A percentile compares a stretch with the other conserved stretches of the same genome.
Conservation (phyloP, 805 yeast genomes). For the Metschnikowia bowlesiae region DNA sequence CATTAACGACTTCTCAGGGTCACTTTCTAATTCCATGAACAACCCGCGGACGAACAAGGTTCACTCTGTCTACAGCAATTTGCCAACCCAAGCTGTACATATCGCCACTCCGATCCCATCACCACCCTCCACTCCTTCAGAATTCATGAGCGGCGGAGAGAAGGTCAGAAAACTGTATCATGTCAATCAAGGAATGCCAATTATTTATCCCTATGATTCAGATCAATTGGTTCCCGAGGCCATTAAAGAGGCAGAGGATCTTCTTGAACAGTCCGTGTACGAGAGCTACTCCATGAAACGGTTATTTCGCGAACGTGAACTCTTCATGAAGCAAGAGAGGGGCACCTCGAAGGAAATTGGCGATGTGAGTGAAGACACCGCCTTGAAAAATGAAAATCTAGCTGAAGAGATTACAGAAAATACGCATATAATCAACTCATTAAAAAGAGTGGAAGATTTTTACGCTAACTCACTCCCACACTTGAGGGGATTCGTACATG, state of each 20-base stretch:
- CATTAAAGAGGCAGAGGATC: slow-evolving; percentile 70
- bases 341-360: slow-evolving; percentile 35
- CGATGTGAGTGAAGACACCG: slow-evolving; percentile 23
- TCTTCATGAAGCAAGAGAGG: slow-evolving; percentile 69
- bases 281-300: slow-evolving; percentile 68
- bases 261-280: slow-evolving; percentile 57
- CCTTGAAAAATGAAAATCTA: slow-evolving; percentile 16
- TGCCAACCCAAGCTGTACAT: slow-evolving; percentile 56
- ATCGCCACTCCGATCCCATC: slow-evolving; percentile 89
- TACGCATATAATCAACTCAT: slow-evolving; percentile 33
- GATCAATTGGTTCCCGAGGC: slow-evolving; percentile 55
- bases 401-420: slow-evolving; percentile 29
- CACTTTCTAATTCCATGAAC: slow-evolving; percentile 57
- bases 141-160: slow-evolving; percentile 44
- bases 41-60: slow-evolving; percentile 51
- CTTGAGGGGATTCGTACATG: slow-evolving; percentile 60
- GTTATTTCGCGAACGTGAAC: slow-evolving; percentile 65
- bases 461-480: slow-evolving; percentile 51
- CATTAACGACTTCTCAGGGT: slow-evolving; percentile 42
- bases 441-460: slow-evolving; percentile 56
- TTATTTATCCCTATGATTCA: slow-evolving; percentile 52
- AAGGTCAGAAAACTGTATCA: slow-evolving; percentile 55
- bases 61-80: slow-evolving; percentile 39
- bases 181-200: slow-evolving; percentile 63
- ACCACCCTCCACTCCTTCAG: slow-evolving; percentile 52